Evolutionary conservation across 176 grass and related monocot species (phyloP), one percentile per base, ranked within the genome.

Genomic region (Oryza meridionalis): DNA sequence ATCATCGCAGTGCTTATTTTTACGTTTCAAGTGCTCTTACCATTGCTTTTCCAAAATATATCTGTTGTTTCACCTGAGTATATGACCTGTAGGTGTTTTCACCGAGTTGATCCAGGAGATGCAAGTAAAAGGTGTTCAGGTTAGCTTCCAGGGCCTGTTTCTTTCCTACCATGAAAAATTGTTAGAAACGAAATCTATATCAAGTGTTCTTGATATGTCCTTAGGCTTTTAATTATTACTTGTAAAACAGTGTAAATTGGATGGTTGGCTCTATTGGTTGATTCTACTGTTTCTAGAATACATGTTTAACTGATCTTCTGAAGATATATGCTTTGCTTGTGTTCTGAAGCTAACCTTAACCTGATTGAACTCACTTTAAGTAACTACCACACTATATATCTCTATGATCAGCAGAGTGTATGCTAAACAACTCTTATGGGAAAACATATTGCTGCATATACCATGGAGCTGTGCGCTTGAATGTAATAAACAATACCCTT

Each of bases 51-150:
- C 59, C 2, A 55, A 64, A 61, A 27, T 63, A 67, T 31, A 9
- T 1, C 11, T 32, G 73, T 62, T 64, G 17, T 61, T 71, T 84
- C 29, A 31, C 37, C 83, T 66, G 85, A 78, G 70, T 5, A 31
- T 70, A 19, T 84, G 46, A 55, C 24, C 76, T 73, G 17, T 77
- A 96, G 93, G 93, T 92, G 91, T 99, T 83, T 99, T 99, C 83
- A 99, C 96, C 17, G 96, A 99, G 84, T 77, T 99, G 78, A 99
- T 99, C 78, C 93, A 99, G 80, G 91, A 96, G 76, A 99, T 99
- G 93, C 93, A 96, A 90, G 96, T 96, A 70, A 99, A 96, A 84
- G 93, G 96, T 12, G 93, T 96, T 78, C 96, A 99, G 85, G 96
- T 92, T 92, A 92, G 88, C 43, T 85, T 84, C 44, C 67, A 31